These are phyloP conservation scores for Orobanche coerulescens DNA, from an alignment of 257 asterid species.

Conservation along the genomic window DNA sequence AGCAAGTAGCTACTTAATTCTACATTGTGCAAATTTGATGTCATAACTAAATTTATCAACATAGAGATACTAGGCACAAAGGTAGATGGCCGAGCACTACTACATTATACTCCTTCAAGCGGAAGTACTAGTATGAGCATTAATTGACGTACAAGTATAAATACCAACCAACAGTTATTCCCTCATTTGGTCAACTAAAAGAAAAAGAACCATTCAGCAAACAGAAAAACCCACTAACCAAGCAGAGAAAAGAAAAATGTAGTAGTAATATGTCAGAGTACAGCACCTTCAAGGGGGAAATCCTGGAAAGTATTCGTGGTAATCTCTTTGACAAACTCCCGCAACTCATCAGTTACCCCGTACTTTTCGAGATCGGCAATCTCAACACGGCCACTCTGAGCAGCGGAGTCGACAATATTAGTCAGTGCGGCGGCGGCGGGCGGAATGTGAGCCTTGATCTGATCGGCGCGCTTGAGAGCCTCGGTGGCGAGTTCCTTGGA, in stretches of 20 bases:
- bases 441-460: constrained; percentile 82
- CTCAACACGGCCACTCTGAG: constrained; percentile 24
- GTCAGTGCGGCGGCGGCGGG: constrained; percentile 42
- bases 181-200: neutral
- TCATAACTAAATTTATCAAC: constrained; percentile 14
- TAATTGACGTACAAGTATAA: neutral
- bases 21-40: neutral
- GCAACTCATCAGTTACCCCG: constrained; percentile 74
- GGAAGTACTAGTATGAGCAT: neutral
- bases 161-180: neutral
- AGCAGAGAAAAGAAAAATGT: constrained; percentile 15
- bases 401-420: constrained; percentile 41
- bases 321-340: constrained; percentile 71
- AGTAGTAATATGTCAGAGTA: constrained; percentile 16
- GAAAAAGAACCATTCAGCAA: constrained; percentile 9
- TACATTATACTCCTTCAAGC: constrained; percentile 8
- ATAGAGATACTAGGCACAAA: constrained; percentile 3
- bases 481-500: constrained; percentile 45
- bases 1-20: neutral
- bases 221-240: neutral
- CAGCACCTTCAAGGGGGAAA: constrained; percentile 69
- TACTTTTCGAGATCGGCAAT: constrained; percentile 55
- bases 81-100: neutral
- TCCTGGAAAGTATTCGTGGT: constrained; percentile 59
- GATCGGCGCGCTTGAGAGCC: constrained; percentile 81